Conservation (phyloP, 2,329 filamentous ascomycete genomes). For the Cladophialophora chaetospira region DNA sequence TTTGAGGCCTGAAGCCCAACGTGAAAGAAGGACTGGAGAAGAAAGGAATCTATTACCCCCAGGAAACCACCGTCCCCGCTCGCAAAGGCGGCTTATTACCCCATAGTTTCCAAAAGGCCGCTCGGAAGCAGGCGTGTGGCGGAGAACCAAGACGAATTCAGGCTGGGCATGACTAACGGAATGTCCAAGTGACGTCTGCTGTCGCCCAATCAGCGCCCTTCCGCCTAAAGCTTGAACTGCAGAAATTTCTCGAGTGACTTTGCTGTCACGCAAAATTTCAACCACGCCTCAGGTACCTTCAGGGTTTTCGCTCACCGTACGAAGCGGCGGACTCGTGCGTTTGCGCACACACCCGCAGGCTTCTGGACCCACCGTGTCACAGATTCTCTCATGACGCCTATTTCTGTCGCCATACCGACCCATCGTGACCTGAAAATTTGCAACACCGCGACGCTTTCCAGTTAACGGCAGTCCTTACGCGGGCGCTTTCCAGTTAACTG, state of each 20-base stretch:
- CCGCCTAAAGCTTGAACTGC: background rate
- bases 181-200: constrained; percentile 10
- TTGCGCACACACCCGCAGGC: too few relatives aligned
- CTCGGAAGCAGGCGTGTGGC: constrained; percentile 18
- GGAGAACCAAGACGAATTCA: constrained; percentile 17
- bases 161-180: constrained; percentile 29
- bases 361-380: too few relatives aligned
- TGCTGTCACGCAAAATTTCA: background rate
- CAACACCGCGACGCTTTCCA: constrained; percentile 30
- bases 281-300: background rate
- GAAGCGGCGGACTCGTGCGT: background rate
- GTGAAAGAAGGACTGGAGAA: constrained; percentile 13
- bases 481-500: constrained; percentile 31
- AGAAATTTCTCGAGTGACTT: constrained; percentile 12
- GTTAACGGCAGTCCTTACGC: constrained; percentile 34
- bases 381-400: background rate
- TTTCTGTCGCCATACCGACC: constrained; percentile 5
- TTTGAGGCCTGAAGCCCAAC: background rate
- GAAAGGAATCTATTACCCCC: constrained; percentile 37
- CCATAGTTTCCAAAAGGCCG: constrained; percentile 24
- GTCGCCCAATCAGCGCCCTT: constrained; percentile 11
- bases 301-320: background rate
- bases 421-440: constrained; percentile 31
- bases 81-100: constrained; percentile 21
- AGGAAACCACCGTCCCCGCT: constrained; percentile 34